Base-by-base conservation (phyloP, 2,329 filamentous ascomycete species). In the Fusarium xyrophilum region DNA sequence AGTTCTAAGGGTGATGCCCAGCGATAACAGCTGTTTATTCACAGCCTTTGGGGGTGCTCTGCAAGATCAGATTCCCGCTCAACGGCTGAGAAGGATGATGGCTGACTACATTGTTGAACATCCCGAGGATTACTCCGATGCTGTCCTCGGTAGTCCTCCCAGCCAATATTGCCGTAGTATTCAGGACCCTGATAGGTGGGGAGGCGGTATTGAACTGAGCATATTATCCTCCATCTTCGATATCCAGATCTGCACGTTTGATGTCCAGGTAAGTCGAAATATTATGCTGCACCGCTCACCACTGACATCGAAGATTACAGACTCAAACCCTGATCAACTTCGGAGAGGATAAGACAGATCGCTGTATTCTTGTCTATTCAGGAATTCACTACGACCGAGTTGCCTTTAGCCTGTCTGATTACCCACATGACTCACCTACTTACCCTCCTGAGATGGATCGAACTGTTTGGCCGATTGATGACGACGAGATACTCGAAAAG, bases 1-100 rank as follows among this genome's bases (percentile, higher is more conserved):
- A 88, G 91, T 96, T 12, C 86, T 97, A 21, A 90, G 95, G 17
- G 92, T 98, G 52, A 97, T 98, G 95, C 93, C 94, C 7, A 95
- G 97, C 75, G 95, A 98, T 79, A 97, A 97, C 79, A 93, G 90
- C 61, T 98, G 95, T 80, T 89, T 98, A 74, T 98, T 97, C 79
- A 91, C 93, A 30, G 94, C 95, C 0, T 89, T 98, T 47, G 92
- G 92, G 19, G 91, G 90, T 56, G 91, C 91, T 6, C 85, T 97
- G n/a, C 87, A 93, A 50, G 86, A 81, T 28, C 78, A 81, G 21
- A 78, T 83, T 50, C 77, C 80, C n/a, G 80, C 80, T 10, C 75
- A 79, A 12, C 73, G 91, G 73, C 83, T 97, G 21, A 89, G 94
- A 57, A 89, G 86, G 17, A 84, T 97, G 66, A 89, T 97, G 23